Evolutionary conservation across 2,329 filamentous ascomycete species (phyloP).

Genomic region (Coleophoma crateriformis): DNA sequence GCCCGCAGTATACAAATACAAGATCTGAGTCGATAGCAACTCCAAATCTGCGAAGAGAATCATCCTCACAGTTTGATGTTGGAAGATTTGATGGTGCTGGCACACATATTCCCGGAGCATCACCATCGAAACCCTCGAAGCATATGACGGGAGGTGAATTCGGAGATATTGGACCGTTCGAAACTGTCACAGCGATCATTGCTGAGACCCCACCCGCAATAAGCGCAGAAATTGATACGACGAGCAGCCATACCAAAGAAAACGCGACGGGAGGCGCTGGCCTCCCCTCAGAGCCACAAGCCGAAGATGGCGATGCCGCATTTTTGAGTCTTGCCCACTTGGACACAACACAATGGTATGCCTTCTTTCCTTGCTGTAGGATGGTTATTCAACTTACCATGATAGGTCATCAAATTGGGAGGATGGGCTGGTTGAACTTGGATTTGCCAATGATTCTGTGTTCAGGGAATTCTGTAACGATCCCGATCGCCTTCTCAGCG

Average conservation of each 20-base stretch:
- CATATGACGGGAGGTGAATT: neutral
- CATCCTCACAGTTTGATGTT: neutral
- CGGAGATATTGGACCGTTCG: conserved; percentile 1
- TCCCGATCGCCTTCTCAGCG: neutral
- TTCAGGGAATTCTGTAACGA: conserved; percentile 1
- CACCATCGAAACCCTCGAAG: neutral
- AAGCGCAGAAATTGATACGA: neutral
- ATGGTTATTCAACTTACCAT: neutral
- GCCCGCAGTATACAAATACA: neutral
- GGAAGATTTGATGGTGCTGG: neutral
- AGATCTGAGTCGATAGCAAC: neutral
- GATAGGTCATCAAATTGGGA: neutral
- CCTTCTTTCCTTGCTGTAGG: neutral
- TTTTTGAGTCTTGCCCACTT: neutral
- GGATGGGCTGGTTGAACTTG: conserved; percentile 1
- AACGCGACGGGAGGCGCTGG: neutral
- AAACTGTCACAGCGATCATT: neutral
- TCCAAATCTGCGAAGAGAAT: neutral
- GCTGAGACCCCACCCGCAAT: neutral
- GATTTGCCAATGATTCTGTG: neutral
- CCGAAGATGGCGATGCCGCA: neutral
- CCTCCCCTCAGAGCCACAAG: neutral
- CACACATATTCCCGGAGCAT: neutral
- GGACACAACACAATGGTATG: neutral
- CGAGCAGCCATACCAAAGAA: neutral